Evolutionary conservation across 2,329 filamentous ascomycete genomes (phyloP), one percentile per base, ranked within the genome.

Genomic region (Triangularia setosa): DNA sequence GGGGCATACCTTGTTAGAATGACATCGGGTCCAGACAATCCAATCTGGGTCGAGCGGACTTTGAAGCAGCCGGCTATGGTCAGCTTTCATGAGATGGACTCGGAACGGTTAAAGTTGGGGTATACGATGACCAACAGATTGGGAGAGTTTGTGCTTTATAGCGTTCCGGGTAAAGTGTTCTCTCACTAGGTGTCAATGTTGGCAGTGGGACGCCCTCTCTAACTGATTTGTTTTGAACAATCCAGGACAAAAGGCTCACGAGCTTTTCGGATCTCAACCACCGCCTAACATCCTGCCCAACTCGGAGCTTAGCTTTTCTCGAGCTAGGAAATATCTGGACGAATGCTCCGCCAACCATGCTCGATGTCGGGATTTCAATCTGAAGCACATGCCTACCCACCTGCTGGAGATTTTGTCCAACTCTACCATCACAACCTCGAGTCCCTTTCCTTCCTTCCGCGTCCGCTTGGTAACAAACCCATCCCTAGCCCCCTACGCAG

Each of bases 221-320:
- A n/a, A n/a, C n/a, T n/a, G n/a, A n/a, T n/a, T n/a, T n/a, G n/a
- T n/a, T n/a, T n/a, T n/a, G n/a, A n/a, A n/a, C n/a, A n/a, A n/a
- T n/a, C n/a, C 9, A 57, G 53, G 60, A 4, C 18, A 54, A 21
- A 25, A 58, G 12, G 21, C 53, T 11, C 27, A 44, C 33, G 16
- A 57, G 9, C 24, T 23, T 14, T 21, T 62, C 6, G 60, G 60
- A 48, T 24, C 23, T 14, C 16, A 25, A 16, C 53, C 56, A 5
- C 53, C 60, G 4, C 60, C 60, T 3, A 62, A 62, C 18, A 23
- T 62, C 9, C 21, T 25, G 4, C 60, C 54, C 3, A 55, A 58
- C 53, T 57, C 60, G 7, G 52, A 57, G 2, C 30, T 58, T 11
- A 62, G 60, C 53, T 62, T 48, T 54, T 14, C 6, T 1, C 21